Evolutionary conservation across 2,329 filamentous ascomycete species (phyloP).

Genomic region (Paecilomyces niveus): DNA sequence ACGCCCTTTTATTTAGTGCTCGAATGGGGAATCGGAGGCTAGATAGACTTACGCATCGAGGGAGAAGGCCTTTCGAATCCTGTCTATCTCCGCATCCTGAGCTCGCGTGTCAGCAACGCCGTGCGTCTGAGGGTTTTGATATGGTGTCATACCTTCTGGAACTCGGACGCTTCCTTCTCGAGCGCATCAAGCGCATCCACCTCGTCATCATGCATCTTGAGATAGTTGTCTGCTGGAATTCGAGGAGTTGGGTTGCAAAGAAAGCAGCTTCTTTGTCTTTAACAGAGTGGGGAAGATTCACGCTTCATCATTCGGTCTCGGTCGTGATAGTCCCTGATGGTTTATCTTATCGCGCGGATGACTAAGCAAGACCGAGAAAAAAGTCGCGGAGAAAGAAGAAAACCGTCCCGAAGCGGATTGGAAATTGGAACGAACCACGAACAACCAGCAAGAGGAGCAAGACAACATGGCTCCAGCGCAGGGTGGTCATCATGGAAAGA

Average conservation of each 20-base stretch:
- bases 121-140: background rate
- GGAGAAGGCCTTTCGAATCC: conserved; percentile 85
- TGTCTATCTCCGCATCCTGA: conserved; percentile 90
- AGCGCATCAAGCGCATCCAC: conserved; percentile 73
- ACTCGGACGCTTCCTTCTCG: conserved; percentile 80
- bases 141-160: conserved; percentile 61
- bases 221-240: background rate
- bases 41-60: conserved; percentile 56
- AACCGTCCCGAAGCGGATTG: background rate
- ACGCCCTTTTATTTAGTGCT: background rate
- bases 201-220: conserved; percentile 54
- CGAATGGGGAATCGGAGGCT: background rate
- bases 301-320: background rate
- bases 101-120: conserved; percentile 11
- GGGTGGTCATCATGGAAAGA: conserved; percentile 20
- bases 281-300: background rate
- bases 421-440: background rate
- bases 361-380: conserved; percentile 27
- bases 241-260: background rate
- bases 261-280: background rate
- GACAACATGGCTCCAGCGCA: conserved; percentile 26
- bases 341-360: conserved; percentile 25
- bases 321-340: background rate
- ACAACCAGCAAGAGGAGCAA: conserved; percentile 1
- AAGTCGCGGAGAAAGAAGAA: conserved; percentile 12